phyloP scores from a whole-genome alignment of 2,329 filamentous ascomycete species.

The Paraphoma sp. region DNA sequence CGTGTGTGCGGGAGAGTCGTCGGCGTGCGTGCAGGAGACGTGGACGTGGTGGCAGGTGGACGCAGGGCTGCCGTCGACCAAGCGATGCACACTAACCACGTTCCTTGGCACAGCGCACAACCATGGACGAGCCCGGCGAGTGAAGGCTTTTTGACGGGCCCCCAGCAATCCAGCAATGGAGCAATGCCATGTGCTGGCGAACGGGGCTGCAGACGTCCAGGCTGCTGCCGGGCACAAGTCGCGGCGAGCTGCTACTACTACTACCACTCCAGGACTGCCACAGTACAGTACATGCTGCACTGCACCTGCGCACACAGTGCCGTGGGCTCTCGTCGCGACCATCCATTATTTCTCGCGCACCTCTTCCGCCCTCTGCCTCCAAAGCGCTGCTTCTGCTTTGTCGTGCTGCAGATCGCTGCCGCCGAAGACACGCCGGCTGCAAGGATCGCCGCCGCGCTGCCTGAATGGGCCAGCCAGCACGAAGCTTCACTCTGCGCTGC shows the following conservation, averaged over 20 bases:
- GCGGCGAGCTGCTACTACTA: no score
- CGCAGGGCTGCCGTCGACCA: not conserved
- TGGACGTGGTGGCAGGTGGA: constrained; percentile 5
- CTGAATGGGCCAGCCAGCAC: not conserved
- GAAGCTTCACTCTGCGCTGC: constrained; percentile 5
- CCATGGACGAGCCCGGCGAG: no score
- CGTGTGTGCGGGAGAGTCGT: constrained; percentile 22
- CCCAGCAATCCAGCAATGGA: no score
- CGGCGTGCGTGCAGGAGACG: constrained; percentile 15
- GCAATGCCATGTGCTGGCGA: no score
- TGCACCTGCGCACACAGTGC: no score
- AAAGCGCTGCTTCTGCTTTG: not conserved
- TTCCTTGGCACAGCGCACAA: not conserved
- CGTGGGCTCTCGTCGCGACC: not conserved
- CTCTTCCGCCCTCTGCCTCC: not conserved
- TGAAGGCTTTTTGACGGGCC: not conserved
- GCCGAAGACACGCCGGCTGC: constrained; percentile 16
- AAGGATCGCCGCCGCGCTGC: constrained; percentile 9
- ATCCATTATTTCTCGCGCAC: not conserved
- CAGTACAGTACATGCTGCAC: not conserved
- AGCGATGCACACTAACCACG: not conserved
- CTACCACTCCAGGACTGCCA: not conserved
- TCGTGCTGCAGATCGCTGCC: constrained; percentile 12
- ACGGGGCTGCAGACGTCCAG: not conserved
- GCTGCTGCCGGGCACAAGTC: no score